phyloP scores from a whole-genome alignment of 2,329 filamentous ascomycete species.

The Aspergillus sp. region DNA sequence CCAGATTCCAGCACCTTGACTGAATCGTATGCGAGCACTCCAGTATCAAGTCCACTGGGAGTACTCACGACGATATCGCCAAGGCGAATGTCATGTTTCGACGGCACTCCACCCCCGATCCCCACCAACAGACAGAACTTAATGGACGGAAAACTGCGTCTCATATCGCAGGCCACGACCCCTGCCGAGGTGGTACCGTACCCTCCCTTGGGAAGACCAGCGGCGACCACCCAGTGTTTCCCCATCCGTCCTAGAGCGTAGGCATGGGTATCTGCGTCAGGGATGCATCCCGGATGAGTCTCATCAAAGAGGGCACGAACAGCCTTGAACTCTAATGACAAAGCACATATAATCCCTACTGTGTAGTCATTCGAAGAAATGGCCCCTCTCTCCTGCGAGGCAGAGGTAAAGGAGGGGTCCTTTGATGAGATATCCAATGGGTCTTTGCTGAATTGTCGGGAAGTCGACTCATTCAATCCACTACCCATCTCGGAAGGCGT shows the following conservation, averaged over 20 bases:
- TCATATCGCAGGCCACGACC: conserved; percentile 15
- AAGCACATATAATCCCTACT: background rate
- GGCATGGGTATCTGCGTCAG: background rate
- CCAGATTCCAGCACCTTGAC: too few species aligned
- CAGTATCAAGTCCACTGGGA: too few species aligned
- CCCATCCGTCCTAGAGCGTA: background rate
- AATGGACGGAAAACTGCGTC: conserved; percentile 12
- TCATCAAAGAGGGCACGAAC: background rate
- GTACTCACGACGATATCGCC: too few species aligned
- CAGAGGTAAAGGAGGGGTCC: too few species aligned
- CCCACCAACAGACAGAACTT: background rate
- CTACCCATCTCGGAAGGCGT: too few species aligned
- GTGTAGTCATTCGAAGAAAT: background rate
- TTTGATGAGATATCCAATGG: too few species aligned
- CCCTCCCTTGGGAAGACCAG: conserved; percentile 13
- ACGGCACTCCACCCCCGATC: background rate
- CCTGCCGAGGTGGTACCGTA: conserved; percentile 17
- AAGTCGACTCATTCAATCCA: background rate
- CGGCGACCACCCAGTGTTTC: background rate
- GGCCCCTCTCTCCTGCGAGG: too few species aligned
- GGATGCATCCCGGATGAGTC: background rate
- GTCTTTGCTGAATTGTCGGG: background rate
- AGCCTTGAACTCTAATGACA: background rate
- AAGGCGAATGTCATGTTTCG: too few species aligned
- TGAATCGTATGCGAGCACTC: too few species aligned